Conservation (phyloP, 108 stramenopile genomes). For the Nitzschia sp. region DNA sequence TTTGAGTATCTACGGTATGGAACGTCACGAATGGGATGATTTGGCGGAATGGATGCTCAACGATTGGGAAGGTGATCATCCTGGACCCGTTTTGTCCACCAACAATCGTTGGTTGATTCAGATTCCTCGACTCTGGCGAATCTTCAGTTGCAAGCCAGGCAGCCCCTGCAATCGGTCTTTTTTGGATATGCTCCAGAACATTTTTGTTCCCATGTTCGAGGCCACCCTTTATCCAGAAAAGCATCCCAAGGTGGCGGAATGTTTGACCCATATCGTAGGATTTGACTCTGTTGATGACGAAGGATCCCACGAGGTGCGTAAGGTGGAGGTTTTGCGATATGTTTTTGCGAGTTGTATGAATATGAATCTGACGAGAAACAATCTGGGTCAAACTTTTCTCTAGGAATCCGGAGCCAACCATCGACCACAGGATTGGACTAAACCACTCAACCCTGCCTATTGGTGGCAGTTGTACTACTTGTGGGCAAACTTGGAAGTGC, state of each 20-base stretch:
- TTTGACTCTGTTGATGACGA: slow-evolving; percentile 99
- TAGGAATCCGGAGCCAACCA: slow-evolving; percentile 59
- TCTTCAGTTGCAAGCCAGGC: slow-evolving; percentile 81
- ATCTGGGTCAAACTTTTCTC: not conserved
- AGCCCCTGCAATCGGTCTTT: slow-evolving; percentile 50
- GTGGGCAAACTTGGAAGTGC: slow-evolving; percentile 80
- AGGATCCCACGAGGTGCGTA: slow-evolving; percentile 71
- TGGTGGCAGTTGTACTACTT: slow-evolving; percentile 81
- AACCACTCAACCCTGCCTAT: slow-evolving; percentile 83
- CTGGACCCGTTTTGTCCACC: slow-evolving; percentile 83
- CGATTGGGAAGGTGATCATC: slow-evolving; percentile 72
- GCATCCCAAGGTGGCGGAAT: slow-evolving; percentile 92
- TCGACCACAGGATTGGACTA: slow-evolving; percentile 82
- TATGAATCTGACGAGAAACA: not conserved
- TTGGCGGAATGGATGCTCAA: slow-evolving; percentile 81
- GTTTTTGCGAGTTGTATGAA: too few species aligned
- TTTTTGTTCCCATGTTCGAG: slow-evolving; percentile 96
- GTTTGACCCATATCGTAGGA: slow-evolving; percentile 93
- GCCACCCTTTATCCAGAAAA: slow-evolving; percentile 91
- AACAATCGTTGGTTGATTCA: slow-evolving; percentile 99
- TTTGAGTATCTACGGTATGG: slow-evolving; percentile 96
- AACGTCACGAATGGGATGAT: slow-evolving; percentile 88
- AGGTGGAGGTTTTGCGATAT: not conserved
- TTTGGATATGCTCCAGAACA: slow-evolving; percentile 93
- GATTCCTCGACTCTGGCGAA: slow-evolving; percentile 92